Base-by-base conservation (phyloP, 805 yeast species). In the Metschnikowia matae region DNA sequence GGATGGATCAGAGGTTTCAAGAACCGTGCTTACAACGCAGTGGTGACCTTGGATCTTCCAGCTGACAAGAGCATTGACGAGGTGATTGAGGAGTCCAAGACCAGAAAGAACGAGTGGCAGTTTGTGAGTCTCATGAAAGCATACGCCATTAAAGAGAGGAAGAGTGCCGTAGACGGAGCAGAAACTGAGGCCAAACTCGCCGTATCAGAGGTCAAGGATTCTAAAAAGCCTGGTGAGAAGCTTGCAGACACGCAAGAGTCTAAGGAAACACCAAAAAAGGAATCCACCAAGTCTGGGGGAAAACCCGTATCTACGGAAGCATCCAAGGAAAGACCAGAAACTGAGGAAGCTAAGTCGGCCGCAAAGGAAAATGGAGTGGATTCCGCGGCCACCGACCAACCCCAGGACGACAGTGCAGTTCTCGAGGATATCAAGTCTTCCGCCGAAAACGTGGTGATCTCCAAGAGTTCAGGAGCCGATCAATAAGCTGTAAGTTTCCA, bases 1-100 rank as follows among this genome's bases (percentile, higher is more conserved):
- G 68, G 67, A 42, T 56, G 61, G 37, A 58, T 57, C 48, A 58
- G 61, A 39, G 58, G 60, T 31, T 64, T 71, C 52, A 65, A 64
- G 31, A 70, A 68, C 43, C 68, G 68, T 40, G 57, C 65, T 47
- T 74, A 75, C 13, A 75, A 78, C 46, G 89, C 87, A 46, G 75
- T 77, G 67, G 78, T 74, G 46, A 78, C 74, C 44, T 66, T 78
- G 50, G 69, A 72, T 14, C 48, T 55, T 32, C 49, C 56, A 15
- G 69, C 71, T n/a, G 74, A 66, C 2, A 70, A 63, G 17, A 74
- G 75, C 2, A 59, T 79, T 35, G 65, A 66, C 3, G 66, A 65
- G n/a, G 80, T 84, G 2, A 65, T 79, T 41, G 68, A 17, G 62
- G 63, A 17, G 64, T 79, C 51, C 56, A 69, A 38, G 67, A 63